These are phyloP conservation scores for Solanum gandarillasii DNA, from an alignment of 257 asterid genomes.

Conservation along the genomic window DNA sequence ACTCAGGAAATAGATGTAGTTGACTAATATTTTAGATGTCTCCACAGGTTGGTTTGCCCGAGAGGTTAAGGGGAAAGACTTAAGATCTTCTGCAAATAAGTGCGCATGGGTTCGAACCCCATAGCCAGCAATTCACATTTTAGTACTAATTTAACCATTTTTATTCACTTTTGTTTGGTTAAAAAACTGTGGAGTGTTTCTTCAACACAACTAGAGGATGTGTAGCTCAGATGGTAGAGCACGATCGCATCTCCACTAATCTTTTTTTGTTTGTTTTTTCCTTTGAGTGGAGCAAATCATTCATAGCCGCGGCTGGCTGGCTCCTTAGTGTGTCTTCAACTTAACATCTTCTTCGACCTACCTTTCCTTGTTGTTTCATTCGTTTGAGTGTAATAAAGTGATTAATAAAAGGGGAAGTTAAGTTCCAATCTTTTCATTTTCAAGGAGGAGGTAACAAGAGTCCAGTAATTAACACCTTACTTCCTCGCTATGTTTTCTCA, in stretches of 20 bases:
- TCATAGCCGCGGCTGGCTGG: no score
- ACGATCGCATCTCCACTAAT: constrained; percentile 18
- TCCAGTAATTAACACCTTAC: neutral
- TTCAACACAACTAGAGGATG: constrained; percentile 2
- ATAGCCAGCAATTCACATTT: constrained; percentile 45
- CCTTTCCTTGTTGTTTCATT: neutral
- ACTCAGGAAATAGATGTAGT: neutral
- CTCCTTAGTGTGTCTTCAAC: neutral
- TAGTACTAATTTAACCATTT: neutral
- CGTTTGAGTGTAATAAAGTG: neutral
- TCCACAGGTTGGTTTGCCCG: constrained; percentile 83
- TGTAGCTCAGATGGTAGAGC: constrained; percentile 63
- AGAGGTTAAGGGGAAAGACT: constrained; percentile 92
- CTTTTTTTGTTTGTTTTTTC: no score
- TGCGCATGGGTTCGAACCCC: constrained; percentile 97
- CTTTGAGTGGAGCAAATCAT: no score
- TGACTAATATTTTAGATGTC: neutral
- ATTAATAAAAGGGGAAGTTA: no score
- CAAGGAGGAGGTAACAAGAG: neutral
- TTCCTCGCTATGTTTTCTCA: neutral
- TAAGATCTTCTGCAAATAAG: constrained; percentile 77
- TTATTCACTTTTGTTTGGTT: no score
- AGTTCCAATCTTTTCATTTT: neutral
- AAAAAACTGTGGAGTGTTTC: neutral
- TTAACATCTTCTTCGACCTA: neutral